A percentile compares a stretch with the other conserved stretches of the same genome.
Evolutionary conservation across 768 basidiomycete species (phyloP).

Genomic region (Boletus tylopilopsis): DNA sequence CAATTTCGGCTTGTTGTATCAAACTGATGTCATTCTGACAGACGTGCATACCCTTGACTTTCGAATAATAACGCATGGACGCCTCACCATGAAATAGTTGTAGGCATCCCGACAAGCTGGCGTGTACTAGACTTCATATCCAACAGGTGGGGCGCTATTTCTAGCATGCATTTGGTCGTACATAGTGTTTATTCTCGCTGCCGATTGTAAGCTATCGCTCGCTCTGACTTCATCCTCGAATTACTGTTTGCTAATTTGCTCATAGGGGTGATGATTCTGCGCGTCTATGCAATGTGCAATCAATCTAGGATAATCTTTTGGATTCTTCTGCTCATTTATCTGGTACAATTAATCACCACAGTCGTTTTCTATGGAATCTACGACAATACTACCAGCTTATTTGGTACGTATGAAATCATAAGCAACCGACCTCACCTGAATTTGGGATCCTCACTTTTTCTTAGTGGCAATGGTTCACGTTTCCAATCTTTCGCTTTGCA

Average conservation of each 20-base stretch:
- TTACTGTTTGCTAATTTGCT: background rate
- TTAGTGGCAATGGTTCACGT: background rate
- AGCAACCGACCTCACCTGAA: too few relatives aligned
- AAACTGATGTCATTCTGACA: background rate
- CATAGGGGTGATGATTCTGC: conserved; percentile 2
- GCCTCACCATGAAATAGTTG: background rate
- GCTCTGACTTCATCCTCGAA: too few relatives aligned
- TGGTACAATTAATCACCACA: background rate
- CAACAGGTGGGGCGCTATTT: background rate
- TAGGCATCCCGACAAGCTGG: background rate
- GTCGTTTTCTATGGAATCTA: background rate
- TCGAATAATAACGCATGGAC: background rate
- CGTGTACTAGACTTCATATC: background rate
- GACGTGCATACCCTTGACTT: background rate
- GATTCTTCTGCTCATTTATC: background rate
- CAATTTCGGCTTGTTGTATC: background rate
- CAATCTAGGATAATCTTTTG: background rate
- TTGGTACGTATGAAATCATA: background rate
- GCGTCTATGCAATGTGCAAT: conserved; percentile 2
- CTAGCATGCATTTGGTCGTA: background rate
- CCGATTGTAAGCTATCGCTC: background rate
- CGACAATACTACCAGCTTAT: too few relatives aligned
- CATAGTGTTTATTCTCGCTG: background rate
- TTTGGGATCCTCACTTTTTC: too few relatives aligned
- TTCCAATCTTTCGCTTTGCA: background rate